These are phyloP conservation scores for Calamus simplicifolius DNA, from an alignment of 176 grass and related monocot genomes.

Conservation along the genomic window DNA sequence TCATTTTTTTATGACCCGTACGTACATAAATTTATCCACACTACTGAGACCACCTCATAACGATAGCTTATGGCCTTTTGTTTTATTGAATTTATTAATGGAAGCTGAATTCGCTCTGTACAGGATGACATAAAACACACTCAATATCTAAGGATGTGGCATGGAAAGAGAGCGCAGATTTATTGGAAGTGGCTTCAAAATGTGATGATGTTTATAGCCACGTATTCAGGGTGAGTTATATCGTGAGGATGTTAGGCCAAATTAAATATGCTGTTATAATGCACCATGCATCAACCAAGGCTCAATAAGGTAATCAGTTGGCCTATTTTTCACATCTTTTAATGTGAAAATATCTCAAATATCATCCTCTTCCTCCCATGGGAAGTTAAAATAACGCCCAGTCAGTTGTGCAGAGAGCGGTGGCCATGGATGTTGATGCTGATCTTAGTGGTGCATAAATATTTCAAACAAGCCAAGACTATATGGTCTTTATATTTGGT, in stretches of 20 bases:
- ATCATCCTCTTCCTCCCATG: no score
- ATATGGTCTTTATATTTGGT: slow-evolving; percentile 91
- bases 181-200: slow-evolving; percentile 74
- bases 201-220: slow-evolving; percentile 97
- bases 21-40: no score
- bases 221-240: slow-evolving; percentile 97
- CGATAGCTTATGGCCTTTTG: no score
- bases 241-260: slow-evolving; percentile 38
- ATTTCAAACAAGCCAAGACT: slow-evolving; percentile 98
- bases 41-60: no score
- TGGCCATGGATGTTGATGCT: slow-evolving; percentile 65
- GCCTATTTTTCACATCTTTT: no score
- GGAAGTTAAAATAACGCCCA: no score
- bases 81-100: no score
- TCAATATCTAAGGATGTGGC: slow-evolving; percentile 57
- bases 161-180: slow-evolving; percentile 90
- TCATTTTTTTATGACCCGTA: no score
- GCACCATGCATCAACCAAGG: slow-evolving; percentile 45
- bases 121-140: slow-evolving; percentile 95
- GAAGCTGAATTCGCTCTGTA: no score
- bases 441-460: slow-evolving; percentile 88
- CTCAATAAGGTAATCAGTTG: slow-evolving; percentile 61
- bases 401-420: slow-evolving; percentile 41
- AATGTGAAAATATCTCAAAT: no score
- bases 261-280: no score